These are phyloP conservation scores for Vaccinium corymbosum DNA, from an alignment of 148 eudicot genomes.

Conservation along the genomic window DNA sequence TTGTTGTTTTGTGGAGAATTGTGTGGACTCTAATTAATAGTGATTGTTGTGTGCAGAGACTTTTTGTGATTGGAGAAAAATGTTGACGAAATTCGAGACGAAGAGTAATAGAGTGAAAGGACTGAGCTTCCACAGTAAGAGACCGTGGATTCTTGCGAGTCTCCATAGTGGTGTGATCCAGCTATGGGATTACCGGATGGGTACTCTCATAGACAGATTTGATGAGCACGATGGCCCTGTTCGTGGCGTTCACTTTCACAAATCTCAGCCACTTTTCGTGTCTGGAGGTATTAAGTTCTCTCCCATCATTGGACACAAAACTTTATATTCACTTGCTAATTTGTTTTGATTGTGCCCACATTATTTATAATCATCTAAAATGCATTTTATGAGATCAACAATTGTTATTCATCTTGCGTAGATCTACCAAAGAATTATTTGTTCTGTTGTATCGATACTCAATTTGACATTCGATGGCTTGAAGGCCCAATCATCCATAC, in stretches of 20 bases:
- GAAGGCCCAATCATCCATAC: neutral
- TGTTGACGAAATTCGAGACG: slow-evolving; percentile 86
- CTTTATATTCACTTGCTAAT: neutral
- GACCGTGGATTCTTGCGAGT: slow-evolving; percentile 83
- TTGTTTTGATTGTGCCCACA: neutral
- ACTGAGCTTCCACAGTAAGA: slow-evolving; percentile 63
- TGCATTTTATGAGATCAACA: neutral
- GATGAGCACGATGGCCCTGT: slow-evolving; percentile 82
- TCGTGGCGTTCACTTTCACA: slow-evolving; percentile 70
- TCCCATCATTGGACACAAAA: neutral
- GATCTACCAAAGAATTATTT: neutral
- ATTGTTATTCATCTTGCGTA: neutral
- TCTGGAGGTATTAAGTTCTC: slow-evolving; percentile 53
- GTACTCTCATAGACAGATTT: slow-evolving; percentile 71
- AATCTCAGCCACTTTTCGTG: slow-evolving; percentile 69
- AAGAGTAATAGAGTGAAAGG: slow-evolving; percentile 87
- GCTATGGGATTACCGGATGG: slow-evolving; percentile 83
- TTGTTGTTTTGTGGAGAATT: neutral
- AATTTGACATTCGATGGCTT: neutral
- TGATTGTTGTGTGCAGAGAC: slow-evolving; percentile 19
- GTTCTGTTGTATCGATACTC: neutral
- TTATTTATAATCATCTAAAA: neutral
- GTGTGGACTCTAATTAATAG: slow-evolving; percentile 25
- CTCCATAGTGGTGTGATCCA: slow-evolving; percentile 80
- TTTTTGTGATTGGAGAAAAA: slow-evolving; percentile 16